Evolutionary conservation across 169 alveolate genomes (phyloP), one percentile per base, ranked within the genome.

Genomic region (Neospora caninum): DNA sequence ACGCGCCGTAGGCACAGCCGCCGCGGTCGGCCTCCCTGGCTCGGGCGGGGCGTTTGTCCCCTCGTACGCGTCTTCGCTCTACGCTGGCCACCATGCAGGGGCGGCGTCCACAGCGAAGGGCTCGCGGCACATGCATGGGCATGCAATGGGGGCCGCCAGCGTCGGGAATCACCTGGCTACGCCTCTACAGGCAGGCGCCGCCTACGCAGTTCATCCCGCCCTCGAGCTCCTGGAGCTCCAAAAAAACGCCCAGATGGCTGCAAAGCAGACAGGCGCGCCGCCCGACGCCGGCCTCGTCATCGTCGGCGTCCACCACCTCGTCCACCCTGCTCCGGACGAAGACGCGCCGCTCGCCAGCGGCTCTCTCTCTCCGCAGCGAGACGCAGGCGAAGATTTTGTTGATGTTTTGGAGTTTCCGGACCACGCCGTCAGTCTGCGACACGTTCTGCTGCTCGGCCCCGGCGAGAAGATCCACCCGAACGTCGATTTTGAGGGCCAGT

Each of bases 391-490:
- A 31, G 31, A 6, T 27, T 36, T 25, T 0, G 38, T 31, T 31
- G 64, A 82, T 25, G 89, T 82, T 18, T 0, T 82, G 4, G 89
- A 82, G 34, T 82, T 82, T 29, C 41, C 38, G 27, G 67, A 67
- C 9, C 9, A 34, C 7, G 39, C 41, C 6, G 89, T 42, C n/a
- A 4, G 0, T 6, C 69, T 82, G 16, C 89, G 39, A 1, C 58
- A 41, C 29, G 89, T 82, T 0, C 38, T 82, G 25, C 67, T 82
- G 39, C 89, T 82, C 38, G 89, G 67, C 34, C 43, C 16, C 2
- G 89, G 89, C 2, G 89, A 82, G 89, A 38, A 27, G 67, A 22
- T 82, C 0, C 89, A 82, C 39, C 89, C 89, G 27, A 41, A 29
- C 41, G 18, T 82, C 25, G 89, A 82, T 38, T 82, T 82, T 41